A percentile compares a stretch with the other conserved stretches of the same genome.
These are phyloP conservation scores for Gymnopus androsaceus DNA, from an alignment of 1,284 basidiomycete species.

Conservation along the genomic window DNA sequence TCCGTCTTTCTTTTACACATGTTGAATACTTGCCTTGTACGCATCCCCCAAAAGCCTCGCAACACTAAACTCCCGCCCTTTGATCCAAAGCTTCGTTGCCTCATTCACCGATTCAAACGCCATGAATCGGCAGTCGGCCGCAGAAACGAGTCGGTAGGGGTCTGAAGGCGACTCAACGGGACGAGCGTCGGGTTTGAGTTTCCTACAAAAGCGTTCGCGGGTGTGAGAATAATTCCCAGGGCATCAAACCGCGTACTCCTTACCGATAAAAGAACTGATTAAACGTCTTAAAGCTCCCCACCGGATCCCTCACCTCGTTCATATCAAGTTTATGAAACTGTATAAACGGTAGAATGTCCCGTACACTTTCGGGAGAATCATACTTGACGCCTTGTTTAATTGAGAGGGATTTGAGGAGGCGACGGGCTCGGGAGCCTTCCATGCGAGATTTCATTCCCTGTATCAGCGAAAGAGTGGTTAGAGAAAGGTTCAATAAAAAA, in stretches of 20 bases:
- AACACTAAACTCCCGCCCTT: slow-evolving; percentile 91
- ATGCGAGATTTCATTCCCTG: slow-evolving; percentile 85
- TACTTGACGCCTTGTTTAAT: slow-evolving; percentile 96
- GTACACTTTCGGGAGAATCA: slow-evolving; percentile 81
- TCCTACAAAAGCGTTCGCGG: slow-evolving; percentile 67
- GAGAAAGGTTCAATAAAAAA: neutral
- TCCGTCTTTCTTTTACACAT: neutral
- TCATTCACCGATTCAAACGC: slow-evolving; percentile 84
- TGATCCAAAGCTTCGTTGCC: slow-evolving; percentile 94
- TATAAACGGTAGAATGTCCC: slow-evolving; percentile 87
- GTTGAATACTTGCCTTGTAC: slow-evolving; percentile 49
- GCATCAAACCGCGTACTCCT: neutral
- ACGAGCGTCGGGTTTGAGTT: slow-evolving; percentile 82
- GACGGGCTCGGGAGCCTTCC: slow-evolving; percentile 83
- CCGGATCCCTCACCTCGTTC: slow-evolving; percentile 81
- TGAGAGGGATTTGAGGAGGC: slow-evolving; percentile 85
- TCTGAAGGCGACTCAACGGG: slow-evolving; percentile 78
- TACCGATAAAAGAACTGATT: slow-evolving; percentile 82
- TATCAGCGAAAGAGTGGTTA: neutral
- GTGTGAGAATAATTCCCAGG: neutral
- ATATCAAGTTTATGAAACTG: slow-evolving; percentile 87
- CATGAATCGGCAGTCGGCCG: slow-evolving; percentile 95
- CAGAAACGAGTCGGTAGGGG: slow-evolving; percentile 77
- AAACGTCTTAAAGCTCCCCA: slow-evolving; percentile 88
- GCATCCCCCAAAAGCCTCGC: slow-evolving; percentile 77